Evolutionary conservation across 1,139 yeast species (phyloP), one percentile per base, ranked within the genome.

Genomic region (Lodderomyces parapsilosis): DNA sequence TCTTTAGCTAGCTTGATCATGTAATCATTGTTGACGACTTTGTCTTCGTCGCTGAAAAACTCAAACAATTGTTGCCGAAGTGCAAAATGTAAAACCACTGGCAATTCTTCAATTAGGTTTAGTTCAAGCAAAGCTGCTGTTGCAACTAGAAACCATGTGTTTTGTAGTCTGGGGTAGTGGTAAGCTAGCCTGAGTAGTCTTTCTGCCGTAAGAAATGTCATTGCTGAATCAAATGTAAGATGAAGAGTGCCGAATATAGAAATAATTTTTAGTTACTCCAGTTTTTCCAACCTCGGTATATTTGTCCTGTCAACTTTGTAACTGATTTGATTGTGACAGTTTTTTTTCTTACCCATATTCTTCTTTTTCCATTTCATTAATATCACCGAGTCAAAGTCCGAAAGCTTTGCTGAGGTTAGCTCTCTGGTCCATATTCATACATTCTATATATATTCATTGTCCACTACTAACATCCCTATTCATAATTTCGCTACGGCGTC

Each of bases 101-200:
- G 93, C 34, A 90, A 79, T 51, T 87, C 96, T 41, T 83, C 80
- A 0, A 96, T 95, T 48, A 76, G 79, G 57, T 90, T 90, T 56
- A 93, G 82, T 9, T 84, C 93, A 2, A 93, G 81, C 46, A 90
- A 74, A 18, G 95, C 80, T 0, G 94, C 88, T 13, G 95, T 87
- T 0, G 96, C 93, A 15, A 89, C 38, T 20, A 55, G 42, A 36
- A 81, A 87, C 96, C 97, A 90, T 23, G 78, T 60, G 49, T 61
- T 64, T 52, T 69, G 71, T 37, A 73, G 63, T n/a, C 53, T 63
- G 47, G 63, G 78, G 54, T 59, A 86, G 60, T 58, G 72, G 65
- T 48, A 88, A 66, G 69, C 83, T 30, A 89, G 63, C 45, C 71
- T 71, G 1, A 76, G 75, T 18, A 88, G 70, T 47, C 93, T 68